Percentiles rank a stretch among this genome's conserved stretches.
Evolutionary conservation across 805 yeast genomes (phyloP).

Genomic region (Nakazawaea sp.): DNA sequence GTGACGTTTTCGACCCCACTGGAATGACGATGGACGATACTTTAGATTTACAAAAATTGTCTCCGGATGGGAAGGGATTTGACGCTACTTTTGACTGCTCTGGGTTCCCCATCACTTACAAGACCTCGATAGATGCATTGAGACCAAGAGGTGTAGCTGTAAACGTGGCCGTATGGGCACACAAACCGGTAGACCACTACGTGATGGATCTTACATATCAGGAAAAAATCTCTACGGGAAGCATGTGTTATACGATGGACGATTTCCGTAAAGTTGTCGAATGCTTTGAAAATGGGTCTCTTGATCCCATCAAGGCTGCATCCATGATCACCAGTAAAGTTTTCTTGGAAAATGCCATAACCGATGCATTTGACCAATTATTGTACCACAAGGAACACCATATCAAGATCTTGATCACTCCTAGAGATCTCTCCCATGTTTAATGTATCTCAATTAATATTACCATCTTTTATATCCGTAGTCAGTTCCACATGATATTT

Average conservation of each 20-base stretch:
- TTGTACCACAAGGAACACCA: conserved; percentile 45
- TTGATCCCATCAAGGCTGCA: conserved; percentile 34
- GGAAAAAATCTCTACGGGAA: conserved; percentile 52
- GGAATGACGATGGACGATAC: conserved; percentile 26
- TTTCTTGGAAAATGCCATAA: conserved; percentile 41
- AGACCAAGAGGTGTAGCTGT: conserved; percentile 51
- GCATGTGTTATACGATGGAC: conserved; percentile 50
- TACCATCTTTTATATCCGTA: no score
- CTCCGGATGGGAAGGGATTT: conserved; percentile 38
- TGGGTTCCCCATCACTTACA: conserved; percentile 47
- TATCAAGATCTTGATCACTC: conserved; percentile 47
- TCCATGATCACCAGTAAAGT: conserved; percentile 48
- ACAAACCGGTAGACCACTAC: conserved; percentile 37
- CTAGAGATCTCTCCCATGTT: conserved; percentile 20
- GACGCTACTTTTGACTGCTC: conserved; percentile 47
- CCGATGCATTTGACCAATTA: conserved; percentile 44
- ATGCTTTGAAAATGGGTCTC: conserved; percentile 40
- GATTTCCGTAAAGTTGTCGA: conserved; percentile 52
- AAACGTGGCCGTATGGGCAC: conserved; percentile 62
- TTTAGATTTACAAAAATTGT: conserved; percentile 25
- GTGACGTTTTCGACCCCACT: conserved; percentile 42
- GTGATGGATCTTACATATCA: conserved; percentile 53
- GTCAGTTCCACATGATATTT: no score
- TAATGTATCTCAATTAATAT: no score
- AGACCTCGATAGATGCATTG: conserved; percentile 41